Base-by-base conservation (phyloP, 352 stramenopile species). In the Globisporangium orthogonon region DNA sequence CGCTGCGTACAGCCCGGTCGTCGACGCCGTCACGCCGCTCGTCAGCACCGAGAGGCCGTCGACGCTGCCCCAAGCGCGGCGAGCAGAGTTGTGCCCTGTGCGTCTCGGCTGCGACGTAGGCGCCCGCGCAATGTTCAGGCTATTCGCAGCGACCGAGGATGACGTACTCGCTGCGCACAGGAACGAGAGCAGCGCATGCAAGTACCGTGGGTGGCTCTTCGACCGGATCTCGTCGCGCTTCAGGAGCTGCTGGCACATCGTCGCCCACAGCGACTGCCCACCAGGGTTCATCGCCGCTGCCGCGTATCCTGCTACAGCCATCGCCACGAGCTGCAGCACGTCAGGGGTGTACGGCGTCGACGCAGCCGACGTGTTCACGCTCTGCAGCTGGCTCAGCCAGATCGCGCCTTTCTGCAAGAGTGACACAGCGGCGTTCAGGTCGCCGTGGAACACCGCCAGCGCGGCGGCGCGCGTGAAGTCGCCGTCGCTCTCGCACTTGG, bases 271-370 rank as follows among this genome's bases (percentile, higher is more conserved):
- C 4, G 77, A 82, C 7, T 76, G 55, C 3, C 71, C 69, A 17
- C 72, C 65, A 13, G 66, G 54, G 53, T 67, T 81, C n/a, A 64
- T 63, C 10, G 72, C 64, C 0, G 70, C 75, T 3, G 78, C 73
- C 47, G 84, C 87, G 56, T 92, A 96, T 0, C 86, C 86, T 17
- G 86, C 84, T 43, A 96, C 65, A 2, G 86, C 86, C 86, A 96
- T 96, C 0, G 86, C 86, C 7, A 92, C 86, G n/a, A 96, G 76
- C 60, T 94, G 80, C n/a, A 92, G 62, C 17, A 96, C 67, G 52
- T 96, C 86, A 1, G 83, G 61, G 15, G 79, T 82, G 50, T 85
- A 82, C 9, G 73, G 69, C 15, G 60, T 65, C 2, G 52, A 33
- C n/a, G 52, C 46, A n/a, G n/a, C n/a, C 23, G 31, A 10, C 45